Conservation (phyloP, 176 grass and related monocot species). For the Oryza nivara region DNA sequence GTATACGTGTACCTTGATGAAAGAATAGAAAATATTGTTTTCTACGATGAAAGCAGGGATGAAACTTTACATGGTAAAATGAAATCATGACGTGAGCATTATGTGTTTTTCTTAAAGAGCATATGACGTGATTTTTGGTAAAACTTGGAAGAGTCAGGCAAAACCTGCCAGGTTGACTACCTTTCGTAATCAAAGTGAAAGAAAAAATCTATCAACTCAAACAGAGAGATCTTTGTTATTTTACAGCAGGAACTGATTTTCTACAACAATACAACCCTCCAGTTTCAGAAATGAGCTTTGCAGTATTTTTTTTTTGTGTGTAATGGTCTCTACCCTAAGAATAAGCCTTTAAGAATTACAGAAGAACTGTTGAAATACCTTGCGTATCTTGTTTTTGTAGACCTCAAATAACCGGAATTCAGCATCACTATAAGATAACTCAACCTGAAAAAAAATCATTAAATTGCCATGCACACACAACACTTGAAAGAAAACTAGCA, state of each 20-base stretch:
- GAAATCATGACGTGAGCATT: conserved; percentile 17
- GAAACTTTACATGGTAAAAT: conserved; percentile 7
- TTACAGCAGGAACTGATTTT: not conserved
- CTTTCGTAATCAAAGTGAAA: not conserved
- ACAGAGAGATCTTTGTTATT: not conserved
- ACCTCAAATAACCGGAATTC: conserved; percentile 67
- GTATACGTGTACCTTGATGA: conserved; percentile 21
- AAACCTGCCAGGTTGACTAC: not conserved
- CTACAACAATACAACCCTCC: not conserved
- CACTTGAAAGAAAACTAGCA: conserved; percentile 1
- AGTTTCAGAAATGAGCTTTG: conserved; percentile 18
- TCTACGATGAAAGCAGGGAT: not conserved
- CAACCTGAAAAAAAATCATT: conserved; percentile 48
- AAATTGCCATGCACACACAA: conserved; percentile 20
- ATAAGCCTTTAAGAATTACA: not conserved
- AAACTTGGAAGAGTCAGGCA: not conserved
- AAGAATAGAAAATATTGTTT: not conserved
- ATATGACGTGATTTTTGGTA: not conserved
- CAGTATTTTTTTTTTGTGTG: not conserved
- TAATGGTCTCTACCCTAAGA: not conserved
- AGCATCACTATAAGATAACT: conserved; percentile 53
- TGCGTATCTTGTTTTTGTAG: conserved; percentile 64
- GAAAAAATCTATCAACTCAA: not conserved
- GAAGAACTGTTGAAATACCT: conserved; percentile 47
- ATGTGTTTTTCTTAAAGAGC: not conserved